phyloP scores from a whole-genome alignment of 2,329 filamentous ascomycete species.

The Colletotrichum agaves region DNA sequence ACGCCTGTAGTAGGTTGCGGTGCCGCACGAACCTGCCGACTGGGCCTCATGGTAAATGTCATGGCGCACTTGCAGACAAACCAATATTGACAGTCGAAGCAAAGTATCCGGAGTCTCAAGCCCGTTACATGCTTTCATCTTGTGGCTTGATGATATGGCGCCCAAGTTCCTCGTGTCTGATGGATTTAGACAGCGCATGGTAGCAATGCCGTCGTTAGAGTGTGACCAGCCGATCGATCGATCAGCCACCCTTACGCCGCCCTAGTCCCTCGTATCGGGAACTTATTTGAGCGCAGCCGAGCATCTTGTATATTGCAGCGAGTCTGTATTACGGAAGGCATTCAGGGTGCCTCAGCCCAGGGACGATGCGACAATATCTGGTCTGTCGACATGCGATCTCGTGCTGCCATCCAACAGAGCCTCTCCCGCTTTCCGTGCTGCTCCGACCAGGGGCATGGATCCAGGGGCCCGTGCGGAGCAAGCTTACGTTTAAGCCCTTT shows the following conservation, averaged over 20 bases:
- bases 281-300: too few species aligned
- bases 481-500: too few species aligned
- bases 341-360: too few species aligned
- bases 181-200: background rate
- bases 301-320: too few species aligned
- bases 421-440: too few species aligned
- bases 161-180: constrained; percentile 9
- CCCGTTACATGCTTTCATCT: constrained; percentile 24
- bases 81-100: background rate
- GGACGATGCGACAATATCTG: too few species aligned
- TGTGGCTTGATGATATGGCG: constrained; percentile 15
- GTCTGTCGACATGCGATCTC: too few species aligned
- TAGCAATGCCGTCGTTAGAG: constrained; percentile 19
- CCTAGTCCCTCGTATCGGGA: too few species aligned
- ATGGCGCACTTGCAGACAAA: constrained; percentile 18
- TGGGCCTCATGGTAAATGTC: background rate
- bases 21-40: constrained; percentile 4
- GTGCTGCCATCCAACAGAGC: too few species aligned
- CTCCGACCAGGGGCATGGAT: background rate
- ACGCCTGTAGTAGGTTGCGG: background rate
- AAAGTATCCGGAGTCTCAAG: background rate
- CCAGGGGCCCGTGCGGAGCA: too few species aligned
- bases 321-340: too few species aligned
- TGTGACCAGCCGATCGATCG: constrained; percentile 20
- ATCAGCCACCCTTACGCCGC: background rate